phyloP scores from a whole-genome alignment of 1,284 basidiomycete species.

The Puccinia hordei region DNA sequence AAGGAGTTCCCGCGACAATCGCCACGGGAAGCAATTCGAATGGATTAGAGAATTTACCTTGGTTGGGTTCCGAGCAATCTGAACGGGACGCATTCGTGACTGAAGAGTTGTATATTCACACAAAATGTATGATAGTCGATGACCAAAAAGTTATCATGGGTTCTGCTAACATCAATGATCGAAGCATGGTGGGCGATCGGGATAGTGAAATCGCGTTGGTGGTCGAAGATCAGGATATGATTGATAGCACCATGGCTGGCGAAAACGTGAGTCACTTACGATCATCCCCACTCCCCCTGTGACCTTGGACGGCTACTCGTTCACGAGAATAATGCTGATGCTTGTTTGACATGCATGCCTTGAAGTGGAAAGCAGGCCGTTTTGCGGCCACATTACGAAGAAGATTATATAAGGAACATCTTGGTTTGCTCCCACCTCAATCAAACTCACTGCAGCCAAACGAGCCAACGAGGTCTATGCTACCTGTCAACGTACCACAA shows the following conservation, averaged over 20 bases:
- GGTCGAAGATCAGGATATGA: slow-evolving; percentile 79
- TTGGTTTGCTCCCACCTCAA: slow-evolving; percentile 76
- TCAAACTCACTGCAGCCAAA: slow-evolving; percentile 60
- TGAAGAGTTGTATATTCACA: slow-evolving; percentile 76
- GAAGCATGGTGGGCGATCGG: slow-evolving; percentile 73
- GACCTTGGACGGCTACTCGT: not conserved
- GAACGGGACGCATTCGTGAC: slow-evolving; percentile 72
- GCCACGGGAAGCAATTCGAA: slow-evolving; percentile 67
- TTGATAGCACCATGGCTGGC: slow-evolving; percentile 78
- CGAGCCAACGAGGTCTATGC: slow-evolving; percentile 65
- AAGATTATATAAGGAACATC: slow-evolving; percentile 77
- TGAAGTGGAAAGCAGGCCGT: slow-evolving; percentile 66
- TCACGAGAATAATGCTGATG: not conserved
- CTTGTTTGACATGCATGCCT: not conserved
- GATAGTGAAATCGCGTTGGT: slow-evolving; percentile 90
- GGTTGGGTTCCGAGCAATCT: slow-evolving; percentile 78
- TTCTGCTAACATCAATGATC: slow-evolving; percentile 85
- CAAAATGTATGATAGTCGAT: slow-evolving; percentile 82
- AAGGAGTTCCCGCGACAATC: slow-evolving; percentile 70
- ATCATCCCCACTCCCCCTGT: not conserved
- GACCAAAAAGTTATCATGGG: slow-evolving; percentile 72
- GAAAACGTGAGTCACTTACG: slow-evolving; percentile 58
- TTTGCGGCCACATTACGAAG: slow-evolving; percentile 78
- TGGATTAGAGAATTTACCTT: slow-evolving; percentile 68
- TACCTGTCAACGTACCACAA: slow-evolving; percentile 71